Conservation (phyloP, 768 basidiomycete genomes). For the Lentinula detonsa region DNA sequence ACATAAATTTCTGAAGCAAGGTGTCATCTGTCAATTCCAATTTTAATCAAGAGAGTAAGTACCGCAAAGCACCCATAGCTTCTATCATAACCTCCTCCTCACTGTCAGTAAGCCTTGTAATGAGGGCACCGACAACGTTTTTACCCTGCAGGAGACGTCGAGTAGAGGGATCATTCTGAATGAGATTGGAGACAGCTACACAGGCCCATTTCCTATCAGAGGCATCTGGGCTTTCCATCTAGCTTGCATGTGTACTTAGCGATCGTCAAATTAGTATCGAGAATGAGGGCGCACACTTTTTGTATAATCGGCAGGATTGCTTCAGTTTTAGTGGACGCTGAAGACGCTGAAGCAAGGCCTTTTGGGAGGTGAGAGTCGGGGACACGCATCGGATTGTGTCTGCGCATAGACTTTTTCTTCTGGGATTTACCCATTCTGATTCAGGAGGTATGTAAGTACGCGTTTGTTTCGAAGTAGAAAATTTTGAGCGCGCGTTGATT, state of each 20-base stretch:
- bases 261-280: conserved; percentile 6
- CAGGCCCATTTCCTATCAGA: conserved; percentile 93
- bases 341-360: conserved; percentile 70
- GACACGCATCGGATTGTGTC: conserved; percentile 92
- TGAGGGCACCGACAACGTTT: conserved; percentile 82
- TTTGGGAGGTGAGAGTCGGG: conserved; percentile 88
- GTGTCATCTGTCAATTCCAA: conserved; percentile 2
- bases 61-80: conserved; percentile 86
- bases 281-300: conserved; percentile 48
- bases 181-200: conserved; percentile 91
- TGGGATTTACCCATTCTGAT: conserved; percentile 87
- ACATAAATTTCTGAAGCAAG: conserved; percentile 68
- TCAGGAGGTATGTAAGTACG: background rate
- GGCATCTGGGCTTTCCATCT: conserved; percentile 76
- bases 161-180: conserved; percentile 93
- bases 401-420: conserved; percentile 76
- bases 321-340: conserved; percentile 69
- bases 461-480: background rate
- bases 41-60: conserved; percentile 14
- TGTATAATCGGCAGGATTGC: conserved; percentile 84
- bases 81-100: conserved; percentile 91
- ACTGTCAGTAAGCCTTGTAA: conserved; percentile 80
- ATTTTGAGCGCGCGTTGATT: background rate
- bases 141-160: conserved; percentile 84
- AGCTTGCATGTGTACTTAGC: conserved; percentile 1